phyloP scores from a whole-genome alignment of 768 basidiomycete genomes.

The Dioszegia crocea region DNA sequence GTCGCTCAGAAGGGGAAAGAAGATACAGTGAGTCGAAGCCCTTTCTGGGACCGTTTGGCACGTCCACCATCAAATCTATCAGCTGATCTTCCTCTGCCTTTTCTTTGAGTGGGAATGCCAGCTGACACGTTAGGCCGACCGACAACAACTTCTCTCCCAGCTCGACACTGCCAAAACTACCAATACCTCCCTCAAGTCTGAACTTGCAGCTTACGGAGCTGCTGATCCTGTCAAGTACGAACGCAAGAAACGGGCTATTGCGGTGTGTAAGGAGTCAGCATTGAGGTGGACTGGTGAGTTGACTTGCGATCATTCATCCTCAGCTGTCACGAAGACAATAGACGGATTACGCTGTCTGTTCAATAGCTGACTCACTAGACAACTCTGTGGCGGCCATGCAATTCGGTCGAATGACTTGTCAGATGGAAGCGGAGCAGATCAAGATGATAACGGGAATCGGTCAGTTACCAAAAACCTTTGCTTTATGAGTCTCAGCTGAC shows the following conservation, averaged over 20 bases:
- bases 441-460: conserved; percentile 26
- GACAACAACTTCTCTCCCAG: conserved; percentile 57
- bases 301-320: neutral
- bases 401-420: conserved; percentile 12
- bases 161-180: conserved; percentile 57
- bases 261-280: conserved; percentile 76
- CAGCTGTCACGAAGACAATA: neutral
- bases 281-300: conserved; percentile 80
- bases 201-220: conserved; percentile 72
- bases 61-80: too few species aligned
- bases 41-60: neutral
- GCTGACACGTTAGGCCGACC: conserved; percentile 55
- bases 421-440: conserved; percentile 13
- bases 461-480: conserved; percentile 3
- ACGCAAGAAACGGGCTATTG: conserved; percentile 66
- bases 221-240: conserved; percentile 80
- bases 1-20: conserved; percentile 57
- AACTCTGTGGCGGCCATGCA: conserved; percentile 29
- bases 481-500: neutral
- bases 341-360: too few species aligned
- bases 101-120: too few species aligned
- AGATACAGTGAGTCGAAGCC: conserved; percentile 45
- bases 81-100: too few species aligned
- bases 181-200: conserved; percentile 58
- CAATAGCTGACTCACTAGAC: conserved; percentile 18